A percentile compares a stretch with the other conserved stretches of the same genome.
These are phyloP conservation scores for Alternaria brassicicola DNA, from an alignment of 2,329 filamentous ascomycete species.

Conservation along the genomic window DNA sequence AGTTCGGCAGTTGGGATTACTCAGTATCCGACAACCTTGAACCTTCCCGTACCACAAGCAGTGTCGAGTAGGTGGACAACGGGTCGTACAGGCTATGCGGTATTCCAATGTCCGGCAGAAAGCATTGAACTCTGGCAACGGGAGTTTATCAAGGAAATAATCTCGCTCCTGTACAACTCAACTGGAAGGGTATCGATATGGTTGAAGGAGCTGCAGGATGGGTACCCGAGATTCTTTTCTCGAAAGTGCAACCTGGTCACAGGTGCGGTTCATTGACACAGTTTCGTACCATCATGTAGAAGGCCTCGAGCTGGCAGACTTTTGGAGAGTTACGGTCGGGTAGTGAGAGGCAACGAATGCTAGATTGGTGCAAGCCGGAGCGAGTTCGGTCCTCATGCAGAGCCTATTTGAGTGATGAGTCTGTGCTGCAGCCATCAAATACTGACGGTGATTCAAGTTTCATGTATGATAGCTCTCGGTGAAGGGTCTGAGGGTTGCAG, in stretches of 20 bases:
- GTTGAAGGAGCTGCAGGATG: neutral
- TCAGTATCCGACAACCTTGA: neutral
- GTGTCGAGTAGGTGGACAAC: neutral
- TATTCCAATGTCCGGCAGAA: neutral
- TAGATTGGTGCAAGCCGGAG: neutral
- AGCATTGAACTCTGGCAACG: neutral
- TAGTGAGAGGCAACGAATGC: neutral
- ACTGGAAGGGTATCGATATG: neutral
- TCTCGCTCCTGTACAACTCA: neutral
- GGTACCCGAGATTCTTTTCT: neutral
- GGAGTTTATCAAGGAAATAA: neutral
- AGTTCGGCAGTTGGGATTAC: neutral
- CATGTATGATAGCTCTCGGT: neutral
- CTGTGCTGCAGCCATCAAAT: neutral
- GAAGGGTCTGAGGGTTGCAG: neutral
- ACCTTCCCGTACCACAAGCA: neutral
- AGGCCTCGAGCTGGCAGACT: neutral
- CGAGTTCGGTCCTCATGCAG: neutral
- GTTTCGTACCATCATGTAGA: too few species aligned
- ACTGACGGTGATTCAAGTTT: neutral
- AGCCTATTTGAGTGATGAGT: neutral
- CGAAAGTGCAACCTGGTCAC: neutral
- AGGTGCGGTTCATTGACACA: too few species aligned
- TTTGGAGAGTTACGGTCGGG: neutral
- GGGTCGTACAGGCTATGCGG: neutral